These are phyloP conservation scores for Nigrograna mackinnonii DNA, from an alignment of 2,329 filamentous ascomycete species.

Conservation along the genomic window DNA sequence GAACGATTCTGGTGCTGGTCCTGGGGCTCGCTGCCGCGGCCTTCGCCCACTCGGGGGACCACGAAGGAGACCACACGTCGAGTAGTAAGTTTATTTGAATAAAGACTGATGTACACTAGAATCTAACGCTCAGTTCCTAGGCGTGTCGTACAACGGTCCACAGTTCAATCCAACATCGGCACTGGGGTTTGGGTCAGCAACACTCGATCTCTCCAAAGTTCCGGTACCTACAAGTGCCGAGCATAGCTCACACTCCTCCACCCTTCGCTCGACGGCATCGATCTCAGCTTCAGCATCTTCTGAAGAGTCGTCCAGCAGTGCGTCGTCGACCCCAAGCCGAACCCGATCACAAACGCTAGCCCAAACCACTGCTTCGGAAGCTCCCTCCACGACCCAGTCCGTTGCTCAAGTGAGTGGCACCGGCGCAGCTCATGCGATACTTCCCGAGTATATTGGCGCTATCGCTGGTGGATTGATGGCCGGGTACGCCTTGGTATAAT, in stretches of 20 bases:
- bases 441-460: not conserved
- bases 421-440: not conserved
- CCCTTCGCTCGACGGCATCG: not conserved
- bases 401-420: not conserved
- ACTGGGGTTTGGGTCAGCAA: not conserved
- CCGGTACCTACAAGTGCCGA: too few species aligned
- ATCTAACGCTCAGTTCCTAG: too few species aligned
- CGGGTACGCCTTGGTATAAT: conserved; percentile 1
- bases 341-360: not conserved
- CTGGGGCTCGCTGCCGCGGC: not conserved
- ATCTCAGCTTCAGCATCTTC: not conserved
- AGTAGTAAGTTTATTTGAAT: not conserved
- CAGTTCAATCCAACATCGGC: not conserved
- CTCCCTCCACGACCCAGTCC: not conserved
- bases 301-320: not conserved
- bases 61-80: not conserved
- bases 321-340: not conserved
- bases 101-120: too few species aligned
- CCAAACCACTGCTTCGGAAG: not conserved
- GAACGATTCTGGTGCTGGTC: not conserved
- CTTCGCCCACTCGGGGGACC: not conserved
- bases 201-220: too few species aligned
- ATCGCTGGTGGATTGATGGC: conserved; percentile 1
- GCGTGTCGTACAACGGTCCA: not conserved
- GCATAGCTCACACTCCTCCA: not conserved